Base-by-base conservation (phyloP, 1,284 basidiomycete species). In the Cryptococcus depauperatus region DNA sequence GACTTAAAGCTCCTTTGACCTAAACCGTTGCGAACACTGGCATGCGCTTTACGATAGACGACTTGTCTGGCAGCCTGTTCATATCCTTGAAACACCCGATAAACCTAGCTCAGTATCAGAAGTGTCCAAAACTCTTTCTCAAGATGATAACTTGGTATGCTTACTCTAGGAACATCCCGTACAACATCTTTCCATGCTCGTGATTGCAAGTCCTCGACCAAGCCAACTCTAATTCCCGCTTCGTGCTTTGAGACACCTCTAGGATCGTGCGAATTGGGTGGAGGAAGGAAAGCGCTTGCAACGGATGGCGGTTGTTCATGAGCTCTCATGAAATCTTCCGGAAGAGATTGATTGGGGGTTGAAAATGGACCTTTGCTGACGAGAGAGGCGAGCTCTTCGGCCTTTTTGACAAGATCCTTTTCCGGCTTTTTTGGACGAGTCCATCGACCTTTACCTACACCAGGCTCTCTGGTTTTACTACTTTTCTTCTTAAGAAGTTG, bases 131-230 rank as follows among this genome's bases (percentile, higher is more conserved):
- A n/a, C n/a, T n/a, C n/a, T n/a, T n/a, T n/a, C n/a, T n/a, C n/a
- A 0, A 42, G 9, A 18, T 8, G 6, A 9, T 9, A 37, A 19
- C 18, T 16, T 21, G 9, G n/a, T n/a, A n/a, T 6, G 55, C 65
- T 49, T 57, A 85, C 88, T 75, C 84, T 89, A 19, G 82, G 80
- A 28, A 91, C 79, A 60, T 92, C 88, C 56, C 82, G 77, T 2
- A 85, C 85, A 41, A 92, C 87, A 55, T 81, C 82, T 21, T 81
- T 80, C 88, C 89, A 92, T 8, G 86, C 83, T 67, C 86, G 85
- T 51, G 79, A 77, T 69, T 90, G 87, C 2, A 85, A 75, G 58
- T 91, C 87, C 62, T 91, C 86, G 30, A 91, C 68, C 6, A 64
- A 44, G 8, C 48, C 54, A 18, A 58, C 52, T n/a, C 64, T 48